phyloP scores from a whole-genome alignment of 768 basidiomycete species.

The Suillus brevipes region DNA sequence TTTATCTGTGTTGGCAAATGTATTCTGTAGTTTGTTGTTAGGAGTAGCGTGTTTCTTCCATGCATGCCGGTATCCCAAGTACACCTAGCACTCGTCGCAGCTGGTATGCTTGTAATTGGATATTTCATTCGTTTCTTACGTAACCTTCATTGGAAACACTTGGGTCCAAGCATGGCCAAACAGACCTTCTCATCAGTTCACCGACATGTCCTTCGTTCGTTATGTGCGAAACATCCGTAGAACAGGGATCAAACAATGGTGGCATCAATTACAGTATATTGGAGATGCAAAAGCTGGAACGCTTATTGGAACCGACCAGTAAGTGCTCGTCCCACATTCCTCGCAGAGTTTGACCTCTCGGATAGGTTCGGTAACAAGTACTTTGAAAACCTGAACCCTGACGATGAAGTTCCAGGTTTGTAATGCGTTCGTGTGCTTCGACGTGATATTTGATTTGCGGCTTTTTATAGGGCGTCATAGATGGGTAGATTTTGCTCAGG shows the following conservation, averaged over 20 bases:
- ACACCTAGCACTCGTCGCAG: neutral
- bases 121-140: neutral
- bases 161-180: slow-evolving; percentile 27
- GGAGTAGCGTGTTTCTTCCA: neutral
- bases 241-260: slow-evolving; percentile 84
- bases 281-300: slow-evolving; percentile 90
- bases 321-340: slow-evolving; percentile 35
- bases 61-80: neutral
- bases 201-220: slow-evolving; percentile 66
- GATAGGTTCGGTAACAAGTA: slow-evolving; percentile 92
- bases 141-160: neutral
- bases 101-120: too few species aligned
- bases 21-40: slow-evolving; percentile 5
- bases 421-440: slow-evolving; percentile 1
- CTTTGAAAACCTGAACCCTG: slow-evolving; percentile 86
- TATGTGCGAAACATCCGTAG: slow-evolving; percentile 75
- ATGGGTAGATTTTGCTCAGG: slow-evolving; percentile 94
- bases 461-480: slow-evolving; percentile 76
- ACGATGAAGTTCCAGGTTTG: slow-evolving; percentile 87
- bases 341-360: slow-evolving; percentile 8
- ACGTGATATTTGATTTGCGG: neutral
- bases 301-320: slow-evolving; percentile 81
- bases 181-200: slow-evolving; percentile 7
- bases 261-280: slow-evolving; percentile 89
- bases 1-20: slow-evolving; percentile 1